Evolutionary conservation across 2,329 filamentous ascomycete species (phyloP).

Genomic region (Colletotrichum orchidophilum): DNA sequence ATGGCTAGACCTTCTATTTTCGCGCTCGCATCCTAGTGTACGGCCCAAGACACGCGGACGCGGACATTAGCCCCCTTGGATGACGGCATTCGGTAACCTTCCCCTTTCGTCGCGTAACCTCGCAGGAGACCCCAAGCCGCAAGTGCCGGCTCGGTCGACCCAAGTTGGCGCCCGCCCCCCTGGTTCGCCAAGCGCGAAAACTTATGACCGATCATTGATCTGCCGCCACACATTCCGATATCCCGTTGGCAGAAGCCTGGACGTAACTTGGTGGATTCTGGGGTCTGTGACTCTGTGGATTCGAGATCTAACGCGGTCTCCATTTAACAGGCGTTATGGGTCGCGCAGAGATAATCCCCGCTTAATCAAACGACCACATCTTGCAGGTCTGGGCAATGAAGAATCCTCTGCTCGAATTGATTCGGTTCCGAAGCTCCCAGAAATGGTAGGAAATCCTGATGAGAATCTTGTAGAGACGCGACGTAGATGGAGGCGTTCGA

Average conservation of each 20-base stretch:
- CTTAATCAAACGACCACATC: not conserved
- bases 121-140: not conserved
- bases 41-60: not conserved
- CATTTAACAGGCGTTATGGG: not conserved
- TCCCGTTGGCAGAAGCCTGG: not conserved
- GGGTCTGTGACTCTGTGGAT: not conserved
- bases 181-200: not conserved
- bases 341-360: not conserved
- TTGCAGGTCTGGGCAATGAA: not conserved
- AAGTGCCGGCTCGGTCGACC: not conserved
- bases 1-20: not conserved
- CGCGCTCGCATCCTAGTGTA: not conserved
- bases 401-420: not conserved
- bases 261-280: not conserved
- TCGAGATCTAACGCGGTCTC: not conserved
- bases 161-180: not conserved
- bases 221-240: not conserved
- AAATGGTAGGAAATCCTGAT: too few species aligned
- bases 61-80: not conserved
- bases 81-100: not conserved
- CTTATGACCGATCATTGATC: not conserved
- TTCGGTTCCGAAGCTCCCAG: not conserved
- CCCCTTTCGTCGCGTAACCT: not conserved
- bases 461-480: too few species aligned
- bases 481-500: not conserved